Evolutionary conservation across 106 monocot genomes (phyloP).

Genomic region (Acorus gramineus): DNA sequence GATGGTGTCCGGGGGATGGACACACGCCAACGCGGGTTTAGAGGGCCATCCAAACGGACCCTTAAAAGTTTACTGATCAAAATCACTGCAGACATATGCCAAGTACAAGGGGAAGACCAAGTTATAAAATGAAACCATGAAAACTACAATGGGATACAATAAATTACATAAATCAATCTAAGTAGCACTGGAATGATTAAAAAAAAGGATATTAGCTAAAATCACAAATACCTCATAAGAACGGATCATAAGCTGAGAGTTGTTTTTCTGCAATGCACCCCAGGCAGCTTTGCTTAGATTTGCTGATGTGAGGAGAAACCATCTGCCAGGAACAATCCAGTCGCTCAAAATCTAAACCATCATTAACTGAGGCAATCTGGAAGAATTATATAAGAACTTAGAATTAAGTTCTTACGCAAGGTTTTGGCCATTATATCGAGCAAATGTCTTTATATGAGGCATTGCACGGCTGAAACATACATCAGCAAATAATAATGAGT

Average conservation of each 20-base stretch:
- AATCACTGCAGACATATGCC: background rate
- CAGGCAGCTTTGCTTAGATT: constrained; percentile 99
- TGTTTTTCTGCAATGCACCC: constrained; percentile 96
- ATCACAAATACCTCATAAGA: constrained; percentile 74
- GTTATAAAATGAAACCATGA: background rate
- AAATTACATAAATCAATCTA: background rate
- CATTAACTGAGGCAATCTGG: too few relatives aligned
- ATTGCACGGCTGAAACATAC: constrained; percentile 63
- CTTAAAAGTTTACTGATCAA: background rate
- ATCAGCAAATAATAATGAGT: constrained; percentile 2
- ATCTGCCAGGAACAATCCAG: constrained; percentile 31
- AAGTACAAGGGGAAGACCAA: background rate
- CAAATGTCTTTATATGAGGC: constrained; percentile 96
- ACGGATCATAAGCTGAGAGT: constrained; percentile 86
- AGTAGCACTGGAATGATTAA: background rate
- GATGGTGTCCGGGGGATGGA: too few relatives aligned
- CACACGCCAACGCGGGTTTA: too few relatives aligned
- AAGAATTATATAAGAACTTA: background rate
- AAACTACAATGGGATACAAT: background rate
- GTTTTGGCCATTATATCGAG: constrained; percentile 73
- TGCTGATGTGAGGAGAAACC: constrained; percentile 92
- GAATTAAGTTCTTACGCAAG: constrained; percentile 63
- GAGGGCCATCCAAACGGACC: too few relatives aligned
- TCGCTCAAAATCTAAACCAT: background rate
- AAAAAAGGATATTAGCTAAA: background rate